Base-by-base conservation (phyloP, 106 monocot genomes). In the Vanilla planifolia region DNA sequence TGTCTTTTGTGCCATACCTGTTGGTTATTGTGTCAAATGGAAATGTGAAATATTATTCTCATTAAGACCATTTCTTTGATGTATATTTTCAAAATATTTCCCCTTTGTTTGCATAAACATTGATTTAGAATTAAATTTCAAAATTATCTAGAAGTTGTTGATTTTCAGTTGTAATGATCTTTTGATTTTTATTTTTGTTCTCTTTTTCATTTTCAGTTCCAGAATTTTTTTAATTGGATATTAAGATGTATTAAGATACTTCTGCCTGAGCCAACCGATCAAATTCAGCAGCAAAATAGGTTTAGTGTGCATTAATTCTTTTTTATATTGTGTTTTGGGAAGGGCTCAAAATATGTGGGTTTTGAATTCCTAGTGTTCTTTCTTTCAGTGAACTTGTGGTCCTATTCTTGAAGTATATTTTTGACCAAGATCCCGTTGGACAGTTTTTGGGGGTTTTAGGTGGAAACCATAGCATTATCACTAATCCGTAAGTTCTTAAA, bases 191-290 rank as follows among this genome's bases (percentile, higher is more conserved):
- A n/a, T n/a, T n/a, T n/a, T n/a, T n/a, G n/a, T n/a, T n/a, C 19
- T 15, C 51, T 24, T 26, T 36, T 39, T 58, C 34, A 24, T 1
- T 77, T 80, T 26, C 92, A 98, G 98, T 88, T 92, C 50, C 87
- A 98, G 47, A 98, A 98, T 82, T 92, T 98, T 73, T 98, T 92
- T 28, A 85, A 62, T 74, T 98, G 98, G 98, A 64, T 98, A 62
- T 70, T 53, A 52, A 98, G 73, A 73, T 87, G 77, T 53, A 82
- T 78, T 70, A 88, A 72, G 81, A 72, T 82, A 30, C 66, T 98
- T 48, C 64, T 80, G 69, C 78, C 80, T 9, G 92, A 98, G 62
- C 77, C 76, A 26, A 74, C 71, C 33, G 88, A 88, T 75, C 82
- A 88, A 64, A 67, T 88, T 61, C 72, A 77, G 45, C 78, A 60